phyloP scores from a whole-genome alignment of 768 basidiomycete genomes.

The Boletus rufocinnamomeus region DNA sequence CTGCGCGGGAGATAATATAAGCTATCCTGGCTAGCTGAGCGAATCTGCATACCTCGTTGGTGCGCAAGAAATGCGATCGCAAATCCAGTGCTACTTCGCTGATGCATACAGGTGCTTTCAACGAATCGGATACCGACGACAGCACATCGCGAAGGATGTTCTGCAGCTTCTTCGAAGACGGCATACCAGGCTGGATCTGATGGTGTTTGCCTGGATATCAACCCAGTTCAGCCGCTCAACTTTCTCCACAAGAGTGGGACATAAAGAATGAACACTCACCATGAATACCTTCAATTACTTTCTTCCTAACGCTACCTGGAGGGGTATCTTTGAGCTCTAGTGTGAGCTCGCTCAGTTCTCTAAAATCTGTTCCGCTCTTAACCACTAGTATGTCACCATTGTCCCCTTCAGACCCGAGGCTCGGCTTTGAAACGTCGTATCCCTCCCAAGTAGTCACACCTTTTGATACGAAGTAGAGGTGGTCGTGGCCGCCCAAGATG shows the following conservation, averaged over 20 bases:
- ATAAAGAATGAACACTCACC: constrained; percentile 43
- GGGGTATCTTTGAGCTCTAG: constrained; percentile 64
- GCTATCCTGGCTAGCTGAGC: not conserved
- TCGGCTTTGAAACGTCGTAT: constrained; percentile 51
- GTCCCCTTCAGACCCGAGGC: constrained; percentile 73
- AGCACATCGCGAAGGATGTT: constrained; percentile 64
- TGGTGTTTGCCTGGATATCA: constrained; percentile 61
- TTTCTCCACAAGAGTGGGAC: not conserved
- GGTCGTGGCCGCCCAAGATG: constrained; percentile 88
- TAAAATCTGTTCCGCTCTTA: constrained; percentile 90
- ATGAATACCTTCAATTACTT: constrained; percentile 59
- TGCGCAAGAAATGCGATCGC: constrained; percentile 72
- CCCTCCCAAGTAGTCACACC: constrained; percentile 69
- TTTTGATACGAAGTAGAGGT: constrained; percentile 72
- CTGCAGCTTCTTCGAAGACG: constrained; percentile 55
- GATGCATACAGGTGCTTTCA: constrained; percentile 77
- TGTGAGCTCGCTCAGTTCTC: constrained; percentile 76
- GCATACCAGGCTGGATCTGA: constrained; percentile 56
- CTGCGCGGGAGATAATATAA: constrained; percentile 35
- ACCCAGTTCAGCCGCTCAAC: not conserved
- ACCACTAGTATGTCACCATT: constrained; percentile 69
- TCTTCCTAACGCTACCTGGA: constrained; percentile 60
- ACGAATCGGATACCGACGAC: constrained; percentile 63
- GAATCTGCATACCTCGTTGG: constrained; percentile 54
- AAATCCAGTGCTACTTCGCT: constrained; percentile 68